Evolutionary conservation across 768 basidiomycete species (phyloP).

Genomic region (Rubroboletus pulcherrimus): DNA sequence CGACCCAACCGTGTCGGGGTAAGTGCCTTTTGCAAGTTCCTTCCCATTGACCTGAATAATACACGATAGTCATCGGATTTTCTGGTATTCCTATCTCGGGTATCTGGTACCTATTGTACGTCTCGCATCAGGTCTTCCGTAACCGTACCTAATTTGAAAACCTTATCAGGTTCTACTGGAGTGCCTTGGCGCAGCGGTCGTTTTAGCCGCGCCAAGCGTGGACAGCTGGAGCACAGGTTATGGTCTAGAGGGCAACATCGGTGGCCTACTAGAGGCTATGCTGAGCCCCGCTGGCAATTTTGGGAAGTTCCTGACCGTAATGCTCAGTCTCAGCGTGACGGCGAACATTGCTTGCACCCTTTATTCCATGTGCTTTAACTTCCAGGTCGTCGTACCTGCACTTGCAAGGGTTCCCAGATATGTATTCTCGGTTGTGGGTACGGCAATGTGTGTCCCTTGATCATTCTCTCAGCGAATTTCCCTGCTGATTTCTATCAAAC

Average conservation of each 20-base stretch:
- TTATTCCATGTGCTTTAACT: constrained; percentile 73
- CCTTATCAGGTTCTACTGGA: constrained; percentile 35
- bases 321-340: constrained; percentile 72
- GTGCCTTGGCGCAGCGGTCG: constrained; percentile 68
- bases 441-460: constrained; percentile 52
- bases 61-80: constrained; percentile 50
- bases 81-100: constrained; percentile 61
- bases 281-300: constrained; percentile 60
- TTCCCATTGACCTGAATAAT: constrained; percentile 8
- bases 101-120: constrained; percentile 59
- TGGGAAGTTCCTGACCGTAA: constrained; percentile 66
- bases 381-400: constrained; percentile 65
- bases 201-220: constrained; percentile 50
- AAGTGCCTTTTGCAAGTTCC: constrained; percentile 5
- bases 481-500: constrained; percentile 5
- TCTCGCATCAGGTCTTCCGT: constrained; percentile 16
- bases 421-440: constrained; percentile 62
- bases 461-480: neutral
- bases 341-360: constrained; percentile 81
- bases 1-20: constrained; percentile 56
- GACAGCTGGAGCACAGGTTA: constrained; percentile 57
- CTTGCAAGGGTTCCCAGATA: constrained; percentile 62
- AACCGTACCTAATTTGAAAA: neutral
- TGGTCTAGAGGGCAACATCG: constrained; percentile 49
- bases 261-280: constrained; percentile 61